Percentiles rank a stretch among this genome's conserved stretches.
These are phyloP conservation scores for Pythium grandisporangium DNA, from an alignment of 352 stramenopile species.

Conservation along the genomic window DNA sequence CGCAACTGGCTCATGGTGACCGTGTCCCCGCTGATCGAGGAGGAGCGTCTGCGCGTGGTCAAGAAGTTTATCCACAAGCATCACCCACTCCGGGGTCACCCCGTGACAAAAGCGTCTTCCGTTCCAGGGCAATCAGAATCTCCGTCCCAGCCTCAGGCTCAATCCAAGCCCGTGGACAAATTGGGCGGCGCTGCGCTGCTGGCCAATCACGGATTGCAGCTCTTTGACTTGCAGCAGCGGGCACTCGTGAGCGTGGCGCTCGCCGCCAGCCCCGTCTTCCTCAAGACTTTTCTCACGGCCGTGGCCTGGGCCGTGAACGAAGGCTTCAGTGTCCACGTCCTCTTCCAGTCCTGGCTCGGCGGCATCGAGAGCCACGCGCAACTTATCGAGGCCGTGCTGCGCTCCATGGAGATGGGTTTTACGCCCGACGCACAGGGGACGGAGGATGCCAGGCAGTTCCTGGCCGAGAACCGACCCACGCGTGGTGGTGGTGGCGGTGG, in stretches of 20 bases:
- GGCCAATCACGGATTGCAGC: constrained; percentile 21
- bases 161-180: background rate
- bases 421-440: constrained; percentile 25
- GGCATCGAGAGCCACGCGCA: constrained; percentile 39
- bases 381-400: constrained; percentile 51
- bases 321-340: constrained; percentile 60
- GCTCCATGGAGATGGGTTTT: constrained; percentile 63
- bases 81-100: constrained; percentile 11
- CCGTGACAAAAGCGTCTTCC: constrained; percentile 3
- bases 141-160: too few relatives aligned
- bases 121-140: background rate
- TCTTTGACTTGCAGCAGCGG: constrained; percentile 75
- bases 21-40: constrained; percentile 40
- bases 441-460: constrained; percentile 51
- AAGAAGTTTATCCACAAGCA: constrained; percentile 54
- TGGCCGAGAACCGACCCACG: constrained; percentile 42
- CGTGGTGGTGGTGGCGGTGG: too few relatives aligned
- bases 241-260: constrained; percentile 49
- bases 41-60: constrained; percentile 47
- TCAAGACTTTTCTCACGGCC: constrained; percentile 52
- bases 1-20: constrained; percentile 69
- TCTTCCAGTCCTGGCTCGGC: constrained; percentile 59
- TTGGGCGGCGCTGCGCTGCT: background rate
- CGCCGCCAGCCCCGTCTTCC: constrained; percentile 41
- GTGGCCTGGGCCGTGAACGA: constrained; percentile 60